Base-by-base conservation (phyloP, 1,284 basidiomycete species). In the Pseudozyma pruni region DNA sequence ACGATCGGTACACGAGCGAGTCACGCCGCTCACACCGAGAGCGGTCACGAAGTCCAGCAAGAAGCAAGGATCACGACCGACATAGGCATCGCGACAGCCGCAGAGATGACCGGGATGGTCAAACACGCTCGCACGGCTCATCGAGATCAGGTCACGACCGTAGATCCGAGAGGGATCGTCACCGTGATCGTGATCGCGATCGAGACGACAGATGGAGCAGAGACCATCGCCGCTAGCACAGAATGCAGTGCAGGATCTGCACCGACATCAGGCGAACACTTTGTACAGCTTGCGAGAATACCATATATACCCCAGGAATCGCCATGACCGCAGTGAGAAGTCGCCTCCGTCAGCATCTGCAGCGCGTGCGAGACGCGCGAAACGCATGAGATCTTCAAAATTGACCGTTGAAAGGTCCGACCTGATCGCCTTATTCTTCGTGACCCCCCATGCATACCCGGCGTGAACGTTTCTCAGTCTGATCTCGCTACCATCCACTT, bases 71-170 rank as follows among this genome's bases (percentile, higher is more conserved):
- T 45, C 58, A 49, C 37, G 53, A 53, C 43, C 74, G 76, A 57
- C 64, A 72, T 44, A 33, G 44, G 22, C 52, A 57, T 54, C 42
- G 57, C 39, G 44, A 67, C 40, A 44, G 51, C 17, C 47, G 35
- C 14, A 51, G 56, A 35, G 61, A 55, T 16, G 55, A 54, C 22
- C 41, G 38, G 14, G 42, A 58, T 23, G 29, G 20, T 8, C 37
- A 41, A 7, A 37, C 50, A 22, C 56, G 55, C 11, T 59, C 52
- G 9, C 47, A 55, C 17, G 32, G 27, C 1, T 43, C 62, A 7
- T 66, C 62, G 2, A 59, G 63, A 46, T 50, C 58, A 16, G 67
- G 61, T 48, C 67, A 44, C 35, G 56, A 62, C 44, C 75, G 77
- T 55, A 67, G 69, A 39, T 47, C 47, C 8, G 27, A 29, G 6